phyloP scores from a whole-genome alignment of 2,329 filamentous ascomycete genomes.

The Fusarium veterinarium region DNA sequence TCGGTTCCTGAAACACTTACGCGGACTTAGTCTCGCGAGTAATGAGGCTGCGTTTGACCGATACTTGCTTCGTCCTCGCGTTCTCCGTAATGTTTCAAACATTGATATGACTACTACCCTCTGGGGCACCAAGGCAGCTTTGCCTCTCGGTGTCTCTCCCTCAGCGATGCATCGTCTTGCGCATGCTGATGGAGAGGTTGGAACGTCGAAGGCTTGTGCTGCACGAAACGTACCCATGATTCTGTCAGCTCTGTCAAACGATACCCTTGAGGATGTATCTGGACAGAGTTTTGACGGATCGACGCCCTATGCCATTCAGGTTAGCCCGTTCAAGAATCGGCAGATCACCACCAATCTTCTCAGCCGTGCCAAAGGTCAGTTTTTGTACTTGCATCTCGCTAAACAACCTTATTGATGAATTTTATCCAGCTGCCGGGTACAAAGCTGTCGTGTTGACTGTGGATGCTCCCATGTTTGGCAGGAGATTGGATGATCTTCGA shows the following conservation, averaged over 20 bases:
- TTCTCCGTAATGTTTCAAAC: not conserved
- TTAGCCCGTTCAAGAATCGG: not conserved
- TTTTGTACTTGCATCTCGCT: not conserved
- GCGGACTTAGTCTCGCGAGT: not conserved
- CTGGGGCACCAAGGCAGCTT: not conserved
- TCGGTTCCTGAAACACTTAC: not conserved
- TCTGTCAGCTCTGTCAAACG: not conserved
- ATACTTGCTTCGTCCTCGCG: not conserved
- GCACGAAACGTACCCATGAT: not conserved
- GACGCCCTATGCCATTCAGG: not conserved
- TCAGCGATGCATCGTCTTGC: slow-evolving; percentile 4
- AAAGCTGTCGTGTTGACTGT: slow-evolving; percentile 1
- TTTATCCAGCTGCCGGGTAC: not conserved
- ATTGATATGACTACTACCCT: not conserved
- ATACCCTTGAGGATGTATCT: not conserved
- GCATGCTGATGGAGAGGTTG: not conserved
- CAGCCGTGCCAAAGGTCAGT: not conserved
- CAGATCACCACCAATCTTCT: not conserved
- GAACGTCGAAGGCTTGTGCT: not conserved
- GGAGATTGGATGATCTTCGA: not conserved
- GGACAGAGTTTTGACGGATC: not conserved
- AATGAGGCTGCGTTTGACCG: slow-evolving; percentile 1
- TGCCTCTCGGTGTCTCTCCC: not conserved
- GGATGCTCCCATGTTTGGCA: slow-evolving; percentile 3
- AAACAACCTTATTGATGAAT: not conserved